Base-by-base conservation (phyloP, 768 basidiomycete genomes). In the Boletellus ananas region DNA sequence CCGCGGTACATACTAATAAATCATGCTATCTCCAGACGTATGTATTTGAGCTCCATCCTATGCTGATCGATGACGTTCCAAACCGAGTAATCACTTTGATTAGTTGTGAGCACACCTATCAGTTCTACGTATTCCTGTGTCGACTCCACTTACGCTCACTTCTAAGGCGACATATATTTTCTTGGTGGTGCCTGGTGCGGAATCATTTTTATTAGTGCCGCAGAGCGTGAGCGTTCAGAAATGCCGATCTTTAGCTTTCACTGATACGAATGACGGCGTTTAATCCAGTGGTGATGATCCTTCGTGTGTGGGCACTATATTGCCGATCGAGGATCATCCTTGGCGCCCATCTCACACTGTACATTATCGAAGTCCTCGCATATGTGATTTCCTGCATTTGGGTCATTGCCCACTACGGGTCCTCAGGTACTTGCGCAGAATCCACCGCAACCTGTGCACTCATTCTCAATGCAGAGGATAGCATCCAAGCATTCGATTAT, bases 231-330 rank as follows among this genome's bases (percentile, higher is more conserved):
- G 57, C 47, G 16, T 11, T 16, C 23, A 25, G n/a, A n/a, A n/a
- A 25, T 23, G 4, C n/a, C 0, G 25, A n/a, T 37, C 33, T 18
- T 20, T 6, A 25, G 23, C 18, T 13, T 20, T 17, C 10, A 21
- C 17, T 7, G 6, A 20, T 6, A 9, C 5, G 21, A 13, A 34
- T 25, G 21, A 45, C 14, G 1, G 3, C 3, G n/a, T 6, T 27
- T 21, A 44, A 16, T 42, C 10, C 10, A 56, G 57, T 58, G 43
- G 37, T 27, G 7, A 58, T 58, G 57, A 48, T 59, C 21, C 46
- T 60, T 10, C 58, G 52, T 31, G 39, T 59, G 18, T 59, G 52
- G 48, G 52, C 43, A 35, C 18, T 58, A 6, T 56, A 58, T 23
- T 4, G 10, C 11, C 37, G 18, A 6, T 58, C 58, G 5, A 56